Base-by-base conservation (phyloP, 257 asterid genomes). In the Lithospermum erythrorhizon region DNA sequence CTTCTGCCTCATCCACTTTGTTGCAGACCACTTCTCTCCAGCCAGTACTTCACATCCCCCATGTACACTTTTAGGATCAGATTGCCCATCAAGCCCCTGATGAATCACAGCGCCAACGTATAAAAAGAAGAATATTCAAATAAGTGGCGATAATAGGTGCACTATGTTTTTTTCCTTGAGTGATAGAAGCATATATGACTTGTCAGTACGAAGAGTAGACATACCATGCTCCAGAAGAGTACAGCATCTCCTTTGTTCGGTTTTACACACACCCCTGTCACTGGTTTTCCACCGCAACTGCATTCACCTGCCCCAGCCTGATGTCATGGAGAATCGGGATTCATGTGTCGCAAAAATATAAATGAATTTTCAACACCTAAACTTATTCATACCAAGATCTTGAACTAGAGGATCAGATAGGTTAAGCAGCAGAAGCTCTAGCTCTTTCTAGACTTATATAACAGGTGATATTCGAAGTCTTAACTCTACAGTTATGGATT, bases 141-240 rank as follows among this genome's bases (percentile, higher is more conserved):
- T 22, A 65, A 53, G 37, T 27, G 32, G 21, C 47, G 41, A 53
- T 6, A 59, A 49, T 35, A 0, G 6, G 6, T 27, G 32, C 32
- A n/a, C 32, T 27, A 27, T 7, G 32, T 7, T 3, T 27, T 27
- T 2, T 27, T 27, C 32, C n/a, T n/a, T n/a, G 5, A 10, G 25
- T 22, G 15, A 20, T 17, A 16, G 3, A 5, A 6, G 14, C 5
- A 18, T 17, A 35, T 35, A 52, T 18, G 18, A 16, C 4, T 2
- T 8, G 5, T 49, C 2, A 49, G 10, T 10, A 15, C 25, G 64
- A 61, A 58, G 62, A 72, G 78, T 54, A 53, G 41, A 73, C 86
- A 58, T 67, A 87, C 96, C 95, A 85, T 87, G 83, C 96, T 87
- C 96, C 96, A 87, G 81, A 87, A 87, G 71, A 87, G 95, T 61